Evolutionary conservation across 345 rosid species (phyloP), one percentile per base, ranked within the genome.

Genomic region (Syzygium grande): DNA sequence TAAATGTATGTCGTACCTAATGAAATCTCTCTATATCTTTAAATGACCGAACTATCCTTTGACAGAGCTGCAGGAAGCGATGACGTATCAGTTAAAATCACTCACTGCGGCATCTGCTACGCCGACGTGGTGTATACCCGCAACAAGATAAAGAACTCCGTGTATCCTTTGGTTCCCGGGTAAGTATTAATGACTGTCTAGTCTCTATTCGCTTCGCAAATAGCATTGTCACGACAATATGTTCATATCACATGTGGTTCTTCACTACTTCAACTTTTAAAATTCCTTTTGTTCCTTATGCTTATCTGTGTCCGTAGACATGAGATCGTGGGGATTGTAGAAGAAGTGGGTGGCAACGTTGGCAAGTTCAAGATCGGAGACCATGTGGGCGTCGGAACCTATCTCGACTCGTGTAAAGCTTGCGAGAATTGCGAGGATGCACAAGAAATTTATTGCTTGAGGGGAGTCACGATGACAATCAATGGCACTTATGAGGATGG

Each of bases 401-500:
- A 58, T 65, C 84, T 88, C 27, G 83, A 85, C 59, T 84, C 55
- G 2, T 63, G 92, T 87, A 65, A 84, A 61, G 88, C 86, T 9
- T 92, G 93, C 52, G 89, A 91, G 41, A 63, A 59, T 41, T 93
- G 94, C 25, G 83, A 88, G 52, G 86, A 87, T 2, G 84, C 87
- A 30, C 87, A 86, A 23, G 89, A 92, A 86, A 85, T 78, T 51
- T 38, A 59, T 79, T 92, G 93, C 58, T 56, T 41, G 54, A 92
- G 88, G 78, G 90, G 89, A 53, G 3, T 88, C 13, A 5, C 90
- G 80, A 17, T 23, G 12, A 93, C 94, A 25, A 87, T 88, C 85
- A 90, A 90, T 77, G 84, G 84, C 86, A 84, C 87, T 88, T 92
- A 93, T 54, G 87, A 29, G 7, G 94, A 89, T 87, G 93, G 94